Base-by-base conservation (phyloP, 2,329 filamentous ascomycete genomes). In the Diplodia intermedia region DNA sequence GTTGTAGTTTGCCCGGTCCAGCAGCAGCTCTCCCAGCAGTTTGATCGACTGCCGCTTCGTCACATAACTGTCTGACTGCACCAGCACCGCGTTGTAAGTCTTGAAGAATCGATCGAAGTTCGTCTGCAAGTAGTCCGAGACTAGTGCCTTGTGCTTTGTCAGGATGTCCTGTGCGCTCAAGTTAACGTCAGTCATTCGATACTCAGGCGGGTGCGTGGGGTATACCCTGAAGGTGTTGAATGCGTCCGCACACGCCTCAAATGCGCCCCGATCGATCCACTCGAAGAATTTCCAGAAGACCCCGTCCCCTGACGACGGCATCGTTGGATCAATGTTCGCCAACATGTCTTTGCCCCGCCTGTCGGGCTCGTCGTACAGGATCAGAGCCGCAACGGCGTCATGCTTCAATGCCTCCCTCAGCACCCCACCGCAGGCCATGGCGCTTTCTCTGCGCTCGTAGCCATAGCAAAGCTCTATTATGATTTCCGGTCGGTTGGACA, bases 11-110 rank as follows among this genome's bases (percentile, higher is more conserved):
- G 94, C 93, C 53, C 95, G 89, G 79, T 98, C 95, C 40, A 99
- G 86, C 67, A 99, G 83, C 57, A 99, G 93, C 81, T 99, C 95
- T 65, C 95, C 95, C 1, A 99, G 87, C 53, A 99, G 86, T 80
- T 99, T 99, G 82, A 98, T 98, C 18, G 93, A 97, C 81, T 99
- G 95, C 61, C 95, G 88, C 80, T 99, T 99, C 31, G 95, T 99
- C 70, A 99, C 95, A 77, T 99, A 99, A 77, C 92, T 96, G 77
- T 94, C 92, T 38, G 93, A 97, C 77, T 96, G 93, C 47, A 98
- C 89, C 38, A 99, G 85, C 29, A 91, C 88, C 69, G 87, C 87
- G 82, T 98, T 97, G 83, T 97, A 98, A 77, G 90, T 90, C 67
- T 89, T 85, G 81, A 99, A 99, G 84, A 99, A 99, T 69, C 92